Evolutionary conservation across 768 basidiomycete species (phyloP).

Genomic region (Leccinum ochraceum): DNA sequence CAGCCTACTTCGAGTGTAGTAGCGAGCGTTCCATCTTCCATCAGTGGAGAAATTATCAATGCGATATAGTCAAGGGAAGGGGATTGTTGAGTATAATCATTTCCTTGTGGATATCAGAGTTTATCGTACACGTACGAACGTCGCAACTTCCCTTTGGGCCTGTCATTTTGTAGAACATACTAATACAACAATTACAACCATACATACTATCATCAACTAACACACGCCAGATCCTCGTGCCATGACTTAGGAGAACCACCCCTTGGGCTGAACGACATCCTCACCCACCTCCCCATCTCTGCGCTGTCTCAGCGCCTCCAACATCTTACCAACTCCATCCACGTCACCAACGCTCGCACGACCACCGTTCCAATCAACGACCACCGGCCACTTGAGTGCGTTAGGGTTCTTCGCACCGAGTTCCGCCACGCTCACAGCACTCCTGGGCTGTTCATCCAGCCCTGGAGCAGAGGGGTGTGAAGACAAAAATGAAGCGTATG

Average conservation of each 20-base stretch:
- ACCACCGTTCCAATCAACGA: slow-evolving; percentile 76
- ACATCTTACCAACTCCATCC: slow-evolving; percentile 64
- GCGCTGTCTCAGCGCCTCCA: slow-evolving; percentile 64
- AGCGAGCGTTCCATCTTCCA: neutral
- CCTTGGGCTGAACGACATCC: slow-evolving; percentile 47
- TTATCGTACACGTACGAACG: neutral
- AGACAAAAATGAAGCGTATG: slow-evolving; percentile 51
- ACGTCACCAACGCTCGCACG: slow-evolving; percentile 64
- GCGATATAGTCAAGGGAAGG: neutral
- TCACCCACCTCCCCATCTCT: slow-evolving; percentile 61
- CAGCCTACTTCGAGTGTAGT: neutral
- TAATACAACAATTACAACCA: neutral
- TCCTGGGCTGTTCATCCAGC: slow-evolving; percentile 41
- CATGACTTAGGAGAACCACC: slow-evolving; percentile 49
- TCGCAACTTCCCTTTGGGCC: neutral
- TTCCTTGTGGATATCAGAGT: neutral
- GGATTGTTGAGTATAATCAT: neutral
- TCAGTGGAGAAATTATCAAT: neutral
- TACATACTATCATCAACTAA: too few relatives aligned
- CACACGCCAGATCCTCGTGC: neutral
- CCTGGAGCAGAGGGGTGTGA: slow-evolving; percentile 53
- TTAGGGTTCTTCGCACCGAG: slow-evolving; percentile 57
- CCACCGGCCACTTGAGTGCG: slow-evolving; percentile 75
- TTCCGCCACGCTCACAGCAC: slow-evolving; percentile 45
- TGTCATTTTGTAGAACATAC: neutral